Conservation (phyloP, 2,329 filamentous ascomycete species). For the Boeremia exigua region DNA sequence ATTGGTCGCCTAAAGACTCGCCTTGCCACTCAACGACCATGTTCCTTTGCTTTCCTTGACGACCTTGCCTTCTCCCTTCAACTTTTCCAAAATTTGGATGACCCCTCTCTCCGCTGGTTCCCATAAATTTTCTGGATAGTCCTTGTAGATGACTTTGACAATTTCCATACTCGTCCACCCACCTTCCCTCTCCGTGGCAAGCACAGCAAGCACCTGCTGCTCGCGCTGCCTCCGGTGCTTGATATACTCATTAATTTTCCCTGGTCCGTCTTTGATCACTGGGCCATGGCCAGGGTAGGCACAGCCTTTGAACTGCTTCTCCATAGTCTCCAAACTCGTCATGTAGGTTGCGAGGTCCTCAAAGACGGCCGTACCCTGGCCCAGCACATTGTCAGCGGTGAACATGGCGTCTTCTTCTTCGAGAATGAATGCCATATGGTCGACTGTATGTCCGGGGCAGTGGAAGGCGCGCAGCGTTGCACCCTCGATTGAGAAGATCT, state of each 20-base stretch:
- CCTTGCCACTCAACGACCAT: conserved; percentile 45
- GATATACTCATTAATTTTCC: conserved; percentile 82
- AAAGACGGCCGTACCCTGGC: conserved; percentile 85
- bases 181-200: conserved; percentile 37
- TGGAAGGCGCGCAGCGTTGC: conserved; percentile 71
- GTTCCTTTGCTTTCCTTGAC: conserved; percentile 41
- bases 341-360: conserved; percentile 77
- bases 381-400: conserved; percentile 87
- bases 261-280: conserved; percentile 73
- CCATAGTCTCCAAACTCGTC: conserved; percentile 72
- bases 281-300: conserved; percentile 90
- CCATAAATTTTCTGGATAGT: conserved; percentile 78
- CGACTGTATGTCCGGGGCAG: conserved; percentile 77
- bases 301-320: conserved; percentile 65
- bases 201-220: conserved; percentile 48
- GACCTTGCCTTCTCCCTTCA: conserved; percentile 75
- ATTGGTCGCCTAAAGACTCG: conserved; percentile 37
- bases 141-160: conserved; percentile 85
- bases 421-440: conserved; percentile 81
- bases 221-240: conserved; percentile 80
- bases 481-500: conserved; percentile 64
- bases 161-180: conserved; percentile 77
- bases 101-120: conserved; percentile 77
- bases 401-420: conserved; percentile 83
- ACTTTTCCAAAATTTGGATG: conserved; percentile 78